Conservation (phyloP, 148 eudicot species). For the Limonium bicolor region DNA sequence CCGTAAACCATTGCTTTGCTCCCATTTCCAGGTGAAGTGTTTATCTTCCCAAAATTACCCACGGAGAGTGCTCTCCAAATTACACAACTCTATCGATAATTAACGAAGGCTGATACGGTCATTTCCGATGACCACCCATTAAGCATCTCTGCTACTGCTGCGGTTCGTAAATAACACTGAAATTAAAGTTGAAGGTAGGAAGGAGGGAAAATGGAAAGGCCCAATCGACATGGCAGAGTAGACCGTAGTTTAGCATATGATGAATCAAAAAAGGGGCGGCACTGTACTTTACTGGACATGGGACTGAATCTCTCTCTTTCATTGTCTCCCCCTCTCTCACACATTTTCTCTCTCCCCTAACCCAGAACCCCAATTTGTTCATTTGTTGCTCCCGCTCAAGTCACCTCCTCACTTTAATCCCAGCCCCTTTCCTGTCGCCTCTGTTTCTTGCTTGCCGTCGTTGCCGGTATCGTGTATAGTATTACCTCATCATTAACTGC, state of each 20-base stretch:
- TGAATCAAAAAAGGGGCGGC: constrained; percentile 19
- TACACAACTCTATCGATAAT: too few relatives aligned
- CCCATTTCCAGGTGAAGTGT: too few relatives aligned
- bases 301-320: constrained; percentile 28
- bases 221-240: constrained; percentile 2
- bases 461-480: too few relatives aligned
- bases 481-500: too few relatives aligned
- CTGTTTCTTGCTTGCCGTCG: constrained; percentile 11
- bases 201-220: neutral
- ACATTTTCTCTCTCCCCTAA: constrained; percentile 10
- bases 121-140: too few relatives aligned
- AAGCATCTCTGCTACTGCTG: too few relatives aligned
- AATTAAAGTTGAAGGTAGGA: neutral
- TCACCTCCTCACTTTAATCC: constrained; percentile 2
- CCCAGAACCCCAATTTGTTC: constrained; percentile 2
- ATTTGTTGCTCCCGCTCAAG: too few relatives aligned
- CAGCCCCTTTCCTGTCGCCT: constrained; percentile 17
- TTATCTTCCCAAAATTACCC: too few relatives aligned
- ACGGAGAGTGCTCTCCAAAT: too few relatives aligned
- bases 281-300: constrained; percentile 26
- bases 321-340: constrained; percentile 17
- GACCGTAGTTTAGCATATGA: constrained; percentile 13
- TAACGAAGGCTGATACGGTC: constrained; percentile 12
- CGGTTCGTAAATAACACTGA: too few relatives aligned
- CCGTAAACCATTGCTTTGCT: too few relatives aligned